Percentiles rank a stretch among this genome's conserved stretches.
Conservation (phyloP, 768 basidiomycete genomes). For the Pilatotrama ljubarskyi region DNA sequence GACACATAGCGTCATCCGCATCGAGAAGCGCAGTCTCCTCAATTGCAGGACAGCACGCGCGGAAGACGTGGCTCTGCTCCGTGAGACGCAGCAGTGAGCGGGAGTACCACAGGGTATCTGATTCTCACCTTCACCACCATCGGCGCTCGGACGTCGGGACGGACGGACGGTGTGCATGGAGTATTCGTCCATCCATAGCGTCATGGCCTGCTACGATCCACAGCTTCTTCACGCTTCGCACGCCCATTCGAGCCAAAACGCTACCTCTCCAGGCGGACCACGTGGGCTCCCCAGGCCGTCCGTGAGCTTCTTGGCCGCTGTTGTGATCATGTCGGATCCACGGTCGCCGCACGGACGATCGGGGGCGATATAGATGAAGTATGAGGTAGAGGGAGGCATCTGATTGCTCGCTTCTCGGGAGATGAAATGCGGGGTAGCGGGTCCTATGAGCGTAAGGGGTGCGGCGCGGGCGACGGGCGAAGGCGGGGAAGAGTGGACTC, state of each 20-base stretch:
- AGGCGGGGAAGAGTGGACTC: slow-evolving; percentile 7
- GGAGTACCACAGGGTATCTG: slow-evolving; percentile 3
- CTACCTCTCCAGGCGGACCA: not conserved
- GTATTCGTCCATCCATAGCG: not conserved
- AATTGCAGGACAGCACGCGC: no score
- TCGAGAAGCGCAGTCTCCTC: no score
- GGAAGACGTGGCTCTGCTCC: no score
- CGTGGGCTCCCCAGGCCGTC: not conserved
- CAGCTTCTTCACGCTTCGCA: not conserved
- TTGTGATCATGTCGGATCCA: not conserved
- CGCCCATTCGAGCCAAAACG: not conserved
- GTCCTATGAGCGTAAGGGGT: not conserved
- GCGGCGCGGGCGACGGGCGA: not conserved
- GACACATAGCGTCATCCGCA: not conserved
- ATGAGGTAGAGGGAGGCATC: not conserved
- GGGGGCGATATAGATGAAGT: not conserved
- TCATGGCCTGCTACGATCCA: not conserved
- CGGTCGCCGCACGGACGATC: not conserved
- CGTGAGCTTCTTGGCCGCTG: not conserved
- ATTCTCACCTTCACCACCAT: slow-evolving; percentile 5
- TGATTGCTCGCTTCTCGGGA: not conserved
- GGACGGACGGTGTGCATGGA: not conserved
- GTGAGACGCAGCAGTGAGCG: no score
- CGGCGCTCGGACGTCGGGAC: slow-evolving; percentile 1
- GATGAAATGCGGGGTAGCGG: not conserved